A percentile compares a stretch with the other conserved stretches of the same genome.
Conservation (phyloP, 495 filamentous ascomycete genomes). For the Astrothelium subdiscretum region DNA sequence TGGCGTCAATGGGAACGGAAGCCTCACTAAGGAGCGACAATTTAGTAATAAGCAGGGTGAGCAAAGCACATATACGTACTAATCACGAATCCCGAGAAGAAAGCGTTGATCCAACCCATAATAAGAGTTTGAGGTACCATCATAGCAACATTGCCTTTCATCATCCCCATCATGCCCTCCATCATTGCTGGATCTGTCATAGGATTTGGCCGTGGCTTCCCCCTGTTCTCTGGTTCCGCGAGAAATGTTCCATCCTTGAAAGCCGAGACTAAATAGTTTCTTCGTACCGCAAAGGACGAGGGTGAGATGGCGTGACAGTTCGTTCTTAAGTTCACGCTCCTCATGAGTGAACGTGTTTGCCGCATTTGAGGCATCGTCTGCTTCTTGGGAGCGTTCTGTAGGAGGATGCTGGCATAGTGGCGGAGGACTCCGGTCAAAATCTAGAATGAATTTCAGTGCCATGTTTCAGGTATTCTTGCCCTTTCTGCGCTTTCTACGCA, state of each 20-base stretch:
- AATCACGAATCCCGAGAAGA: slow-evolving; percentile 95
- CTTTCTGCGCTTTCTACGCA: slow-evolving; percentile 26
- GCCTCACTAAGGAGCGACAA: slow-evolving; percentile 56
- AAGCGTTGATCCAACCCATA: slow-evolving; percentile 99
- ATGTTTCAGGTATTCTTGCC: too few relatives aligned
- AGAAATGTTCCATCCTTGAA: slow-evolving; percentile 79
- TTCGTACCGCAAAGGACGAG: slow-evolving; percentile 64
- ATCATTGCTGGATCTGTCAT: slow-evolving; percentile 96
- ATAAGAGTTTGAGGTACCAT: slow-evolving; percentile 98
- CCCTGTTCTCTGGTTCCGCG: slow-evolving; percentile 74
- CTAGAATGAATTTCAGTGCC: slow-evolving; percentile 30
- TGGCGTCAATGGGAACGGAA: slow-evolving; percentile 95
- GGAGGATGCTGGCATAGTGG: slow-evolving; percentile 86
- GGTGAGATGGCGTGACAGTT: slow-evolving; percentile 64
- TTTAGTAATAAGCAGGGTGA: neutral
- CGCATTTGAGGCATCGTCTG: slow-evolving; percentile 61
- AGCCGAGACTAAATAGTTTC: slow-evolving; percentile 63
- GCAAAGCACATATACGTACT: slow-evolving; percentile 40
- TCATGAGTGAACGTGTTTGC: slow-evolving; percentile 78
- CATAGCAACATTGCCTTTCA: slow-evolving; percentile 99
- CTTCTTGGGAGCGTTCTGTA: slow-evolving; percentile 77
- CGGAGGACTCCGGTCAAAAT: slow-evolving; percentile 90
- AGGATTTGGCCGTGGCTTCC: slow-evolving; percentile 82
- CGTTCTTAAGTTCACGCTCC: slow-evolving; percentile 71
- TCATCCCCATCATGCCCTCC: slow-evolving; percentile 99